Conservation (phyloP, 371 early-diverging fungal species). For the Saksenaea vasiformis region DNA sequence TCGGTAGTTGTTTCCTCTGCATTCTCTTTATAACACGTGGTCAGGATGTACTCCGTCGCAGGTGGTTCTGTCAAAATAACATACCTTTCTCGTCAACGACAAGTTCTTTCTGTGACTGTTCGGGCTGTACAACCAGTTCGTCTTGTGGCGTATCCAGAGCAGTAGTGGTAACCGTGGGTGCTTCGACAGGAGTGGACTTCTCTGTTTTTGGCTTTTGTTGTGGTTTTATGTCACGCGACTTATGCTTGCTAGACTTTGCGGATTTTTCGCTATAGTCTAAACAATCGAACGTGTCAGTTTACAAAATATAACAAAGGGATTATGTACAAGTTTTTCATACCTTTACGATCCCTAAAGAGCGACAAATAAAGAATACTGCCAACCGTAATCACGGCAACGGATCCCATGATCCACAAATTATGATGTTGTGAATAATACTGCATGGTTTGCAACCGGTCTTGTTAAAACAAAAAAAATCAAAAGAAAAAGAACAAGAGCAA, state of each 20-base stretch:
- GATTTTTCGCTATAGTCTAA: neutral
- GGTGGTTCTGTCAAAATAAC: constrained; percentile 1
- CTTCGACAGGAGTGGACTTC: neutral
- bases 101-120: neutral
- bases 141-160: neutral
- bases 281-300: neutral
- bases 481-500: constrained; percentile 2
- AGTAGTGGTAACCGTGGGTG: neutral
- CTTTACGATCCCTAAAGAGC: constrained; percentile 9
- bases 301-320: neutral
- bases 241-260: neutral
- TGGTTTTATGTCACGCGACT: neutral
- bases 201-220: neutral
- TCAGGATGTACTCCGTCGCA: neutral
- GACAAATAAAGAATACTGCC: constrained; percentile 16
- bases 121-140: neutral
- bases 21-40: neutral
- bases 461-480: neutral
- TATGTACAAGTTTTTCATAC: neutral
- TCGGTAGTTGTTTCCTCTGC: neutral
- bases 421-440: constrained; percentile 3
- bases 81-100: neutral
- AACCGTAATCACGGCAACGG: constrained; percentile 9
- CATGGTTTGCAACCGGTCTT: neutral
- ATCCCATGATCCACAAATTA: constrained; percentile 1